Percentiles rank a stretch among this genome's conserved stretches.
phyloP scores from a whole-genome alignment of 768 basidiomycete species.

The Termitomyces sp. region DNA sequence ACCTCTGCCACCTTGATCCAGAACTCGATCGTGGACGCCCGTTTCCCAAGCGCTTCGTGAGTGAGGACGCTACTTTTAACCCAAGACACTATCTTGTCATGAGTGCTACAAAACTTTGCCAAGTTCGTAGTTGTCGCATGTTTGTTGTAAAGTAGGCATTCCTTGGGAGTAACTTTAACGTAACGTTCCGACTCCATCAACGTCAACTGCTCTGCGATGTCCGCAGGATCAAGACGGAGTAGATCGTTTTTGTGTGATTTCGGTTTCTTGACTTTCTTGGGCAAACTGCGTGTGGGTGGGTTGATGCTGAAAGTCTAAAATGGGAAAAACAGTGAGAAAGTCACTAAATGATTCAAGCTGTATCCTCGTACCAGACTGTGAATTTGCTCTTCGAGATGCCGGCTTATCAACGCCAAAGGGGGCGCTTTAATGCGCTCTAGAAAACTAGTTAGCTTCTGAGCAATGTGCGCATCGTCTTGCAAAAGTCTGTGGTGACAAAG shows the following conservation, averaged over 20 bases:
- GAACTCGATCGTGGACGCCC: slow-evolving; percentile 58
- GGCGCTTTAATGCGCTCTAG: slow-evolving; percentile 36
- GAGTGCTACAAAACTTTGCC: slow-evolving; percentile 49
- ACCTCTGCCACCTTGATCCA: slow-evolving; percentile 83
- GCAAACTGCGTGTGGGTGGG: slow-evolving; percentile 18
- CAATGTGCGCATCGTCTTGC: slow-evolving; percentile 61
- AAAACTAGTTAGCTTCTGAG: slow-evolving; percentile 52
- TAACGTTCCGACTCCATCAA: slow-evolving; percentile 70
- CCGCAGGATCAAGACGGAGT: slow-evolving; percentile 56
- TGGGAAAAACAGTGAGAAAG: slow-evolving; percentile 3
- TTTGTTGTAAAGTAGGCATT: slow-evolving; percentile 64
- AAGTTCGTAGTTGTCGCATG: slow-evolving; percentile 38
- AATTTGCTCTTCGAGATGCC: slow-evolving; percentile 45
- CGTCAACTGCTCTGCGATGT: slow-evolving; percentile 80
- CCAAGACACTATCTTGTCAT: slow-evolving; percentile 63
- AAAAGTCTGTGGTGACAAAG: slow-evolving; percentile 55
- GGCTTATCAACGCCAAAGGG: slow-evolving; percentile 39
- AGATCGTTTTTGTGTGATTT: slow-evolving; percentile 57
- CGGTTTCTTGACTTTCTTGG: slow-evolving; percentile 37
- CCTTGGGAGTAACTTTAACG: slow-evolving; percentile 60
- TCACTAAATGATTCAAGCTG: background rate
- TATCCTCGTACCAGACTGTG: slow-evolving; percentile 45
- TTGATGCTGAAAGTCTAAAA: slow-evolving; percentile 37
- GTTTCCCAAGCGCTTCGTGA: slow-evolving; percentile 43
- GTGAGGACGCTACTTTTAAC: slow-evolving; percentile 59